phyloP scores from a whole-genome alignment of 1,284 basidiomycete species.

The Bondarzewia mesenterica region DNA sequence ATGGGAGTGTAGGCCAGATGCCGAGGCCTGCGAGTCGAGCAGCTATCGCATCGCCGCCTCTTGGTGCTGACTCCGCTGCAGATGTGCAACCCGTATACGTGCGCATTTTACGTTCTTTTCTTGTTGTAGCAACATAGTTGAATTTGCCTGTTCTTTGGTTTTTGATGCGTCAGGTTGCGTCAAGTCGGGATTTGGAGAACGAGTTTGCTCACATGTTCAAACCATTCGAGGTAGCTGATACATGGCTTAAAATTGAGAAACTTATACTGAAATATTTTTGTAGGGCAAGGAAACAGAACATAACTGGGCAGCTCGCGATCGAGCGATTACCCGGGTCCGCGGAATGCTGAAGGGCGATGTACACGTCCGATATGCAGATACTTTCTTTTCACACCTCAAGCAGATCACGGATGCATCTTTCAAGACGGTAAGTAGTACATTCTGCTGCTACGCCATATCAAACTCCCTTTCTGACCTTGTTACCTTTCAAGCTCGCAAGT shows the following conservation, averaged over 20 bases:
- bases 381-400: slow-evolving; percentile 72
- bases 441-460: slow-evolving; percentile 7
- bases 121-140: no score
- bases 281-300: slow-evolving; percentile 95
- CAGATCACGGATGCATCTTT: slow-evolving; percentile 76
- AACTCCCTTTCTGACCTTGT: background rate
- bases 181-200: slow-evolving; percentile 75
- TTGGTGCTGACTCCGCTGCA: slow-evolving; percentile 29
- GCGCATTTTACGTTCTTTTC: no score
- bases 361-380: slow-evolving; percentile 63
- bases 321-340: slow-evolving; percentile 70
- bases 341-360: slow-evolving; percentile 90
- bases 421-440: slow-evolving; percentile 67
- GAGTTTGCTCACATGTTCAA: slow-evolving; percentile 78
- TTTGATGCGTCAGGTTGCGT: slow-evolving; percentile 60
- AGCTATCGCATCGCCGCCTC: slow-evolving; percentile 27
- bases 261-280: slow-evolving; percentile 6
- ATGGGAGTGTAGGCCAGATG: slow-evolving; percentile 35
- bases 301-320: slow-evolving; percentile 89
- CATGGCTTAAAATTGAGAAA: slow-evolving; percentile 6
- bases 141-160: no score
- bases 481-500: slow-evolving; percentile 59
- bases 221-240: slow-evolving; percentile 78
- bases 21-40: slow-evolving; percentile 52
- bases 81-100: slow-evolving; percentile 63